A percentile compares a stretch with the other conserved stretches of the same genome.
Conservation (phyloP, 345 rosid species). For the Hibiscus mutabilis region DNA sequence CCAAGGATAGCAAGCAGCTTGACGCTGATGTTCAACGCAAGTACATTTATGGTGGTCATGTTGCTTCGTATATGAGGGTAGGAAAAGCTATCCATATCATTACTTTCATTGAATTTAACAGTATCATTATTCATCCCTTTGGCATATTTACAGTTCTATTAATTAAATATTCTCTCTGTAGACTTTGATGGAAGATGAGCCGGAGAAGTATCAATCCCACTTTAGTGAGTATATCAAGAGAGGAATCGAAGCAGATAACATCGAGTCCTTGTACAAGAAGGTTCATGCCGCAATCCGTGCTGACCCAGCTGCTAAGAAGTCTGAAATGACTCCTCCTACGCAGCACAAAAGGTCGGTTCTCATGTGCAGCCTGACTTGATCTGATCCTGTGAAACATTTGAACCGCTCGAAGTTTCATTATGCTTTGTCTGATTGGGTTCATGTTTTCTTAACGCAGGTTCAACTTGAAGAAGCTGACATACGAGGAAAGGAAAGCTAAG, state of each 20-base stretch:
- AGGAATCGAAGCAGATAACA: constrained; percentile 47
- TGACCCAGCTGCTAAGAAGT: constrained; percentile 45
- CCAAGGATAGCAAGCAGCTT: constrained; percentile 62
- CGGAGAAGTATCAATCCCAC: constrained; percentile 67
- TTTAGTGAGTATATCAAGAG: constrained; percentile 52
- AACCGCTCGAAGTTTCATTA: not conserved
- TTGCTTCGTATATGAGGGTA: constrained; percentile 78
- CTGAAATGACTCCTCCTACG: constrained; percentile 43
- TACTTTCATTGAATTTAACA: not conserved
- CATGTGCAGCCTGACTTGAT: not conserved
- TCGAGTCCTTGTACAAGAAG: constrained; percentile 59
- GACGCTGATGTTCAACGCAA: constrained; percentile 76
- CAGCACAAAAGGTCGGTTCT: constrained; percentile 55
- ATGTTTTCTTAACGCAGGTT: constrained; percentile 34
- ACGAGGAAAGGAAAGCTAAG: constrained; percentile 66
- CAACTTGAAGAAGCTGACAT: constrained; percentile 78
- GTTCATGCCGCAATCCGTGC: constrained; percentile 78
- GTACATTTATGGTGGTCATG: constrained; percentile 74
- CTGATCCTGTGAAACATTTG: not conserved
- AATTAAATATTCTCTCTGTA: constrained; percentile 13
- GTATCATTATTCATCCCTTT: not conserved
- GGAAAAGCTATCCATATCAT: constrained; percentile 6
- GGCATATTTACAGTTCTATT: not conserved
- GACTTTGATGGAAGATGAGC: constrained; percentile 61
- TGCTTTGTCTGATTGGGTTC: not conserved